phyloP scores from a whole-genome alignment of 2,329 filamentous ascomycete genomes.

The Teratosphaeria pseudoeucalypti region DNA sequence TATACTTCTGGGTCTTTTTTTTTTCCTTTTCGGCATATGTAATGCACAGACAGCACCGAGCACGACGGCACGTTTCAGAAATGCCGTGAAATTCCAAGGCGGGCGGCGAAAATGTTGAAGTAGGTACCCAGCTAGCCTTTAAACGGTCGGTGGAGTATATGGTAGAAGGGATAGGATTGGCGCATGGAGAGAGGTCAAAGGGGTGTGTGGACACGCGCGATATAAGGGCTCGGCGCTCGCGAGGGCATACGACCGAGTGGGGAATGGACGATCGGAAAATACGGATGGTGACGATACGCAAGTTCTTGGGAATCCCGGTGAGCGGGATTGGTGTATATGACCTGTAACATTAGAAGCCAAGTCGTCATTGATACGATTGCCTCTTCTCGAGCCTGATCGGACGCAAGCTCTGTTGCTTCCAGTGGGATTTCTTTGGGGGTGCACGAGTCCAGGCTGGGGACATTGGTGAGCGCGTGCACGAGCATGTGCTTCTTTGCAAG shows the following conservation, averaged over 20 bases:
- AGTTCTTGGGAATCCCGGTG: background rate
- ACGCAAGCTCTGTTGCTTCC: no score
- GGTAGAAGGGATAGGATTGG: background rate
- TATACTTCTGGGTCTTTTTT: background rate
- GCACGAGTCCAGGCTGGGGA: no score
- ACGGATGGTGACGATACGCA: background rate
- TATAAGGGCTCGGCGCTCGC: background rate
- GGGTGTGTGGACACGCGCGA: background rate
- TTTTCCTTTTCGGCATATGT: background rate
- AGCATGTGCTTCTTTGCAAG: no score
- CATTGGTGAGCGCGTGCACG: no score
- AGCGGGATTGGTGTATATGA: background rate
- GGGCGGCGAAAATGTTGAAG: background rate
- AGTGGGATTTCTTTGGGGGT: no score
- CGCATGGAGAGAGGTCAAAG: no score
- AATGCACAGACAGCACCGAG: background rate
- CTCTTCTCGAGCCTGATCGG: background rate
- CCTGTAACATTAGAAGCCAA: background rate
- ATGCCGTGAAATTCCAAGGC: background rate
- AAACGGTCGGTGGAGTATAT: background rate
- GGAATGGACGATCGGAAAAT: background rate
- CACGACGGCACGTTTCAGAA: background rate
- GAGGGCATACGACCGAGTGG: background rate
- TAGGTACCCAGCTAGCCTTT: background rate
- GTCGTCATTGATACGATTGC: background rate